Evolutionary conservation across 192 early-diverging fungal species (phyloP).

Genomic region (Coemansia sp.): DNA sequence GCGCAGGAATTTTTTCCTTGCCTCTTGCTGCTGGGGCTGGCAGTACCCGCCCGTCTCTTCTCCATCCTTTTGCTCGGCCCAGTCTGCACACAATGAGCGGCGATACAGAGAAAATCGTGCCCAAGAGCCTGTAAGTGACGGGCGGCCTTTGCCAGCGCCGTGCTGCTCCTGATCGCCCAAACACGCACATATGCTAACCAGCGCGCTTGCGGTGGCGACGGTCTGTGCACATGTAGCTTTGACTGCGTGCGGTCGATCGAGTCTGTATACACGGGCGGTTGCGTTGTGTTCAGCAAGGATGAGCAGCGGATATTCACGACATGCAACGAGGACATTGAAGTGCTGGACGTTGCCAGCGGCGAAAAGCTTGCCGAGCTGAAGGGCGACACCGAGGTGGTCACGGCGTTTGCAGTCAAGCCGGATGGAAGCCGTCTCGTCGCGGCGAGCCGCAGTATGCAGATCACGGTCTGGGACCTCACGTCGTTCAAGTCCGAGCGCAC

Average conservation of each 20-base stretch:
- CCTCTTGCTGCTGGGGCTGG: too few relatives aligned
- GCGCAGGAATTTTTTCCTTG: too few relatives aligned
- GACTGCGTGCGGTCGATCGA: conserved; percentile 72
- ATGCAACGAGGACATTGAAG: conserved; percentile 74
- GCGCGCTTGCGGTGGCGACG: not conserved
- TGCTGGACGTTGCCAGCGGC: conserved; percentile 66
- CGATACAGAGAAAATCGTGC: conserved; percentile 9
- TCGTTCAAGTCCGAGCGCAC: conserved; percentile 56
- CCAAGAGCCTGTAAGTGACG: conserved; percentile 44
- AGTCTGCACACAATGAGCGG: conserved; percentile 12
- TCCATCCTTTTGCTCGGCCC: too few relatives aligned
- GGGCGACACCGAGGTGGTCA: conserved; percentile 82
- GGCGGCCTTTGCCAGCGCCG: not conserved
- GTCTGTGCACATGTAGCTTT: conserved; percentile 52
- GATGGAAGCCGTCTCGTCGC: conserved; percentile 71
- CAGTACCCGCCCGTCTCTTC: too few relatives aligned
- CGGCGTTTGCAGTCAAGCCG: conserved; percentile 77
- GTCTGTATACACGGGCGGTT: conserved; percentile 88
- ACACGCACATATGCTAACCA: not conserved
- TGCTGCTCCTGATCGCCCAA: not conserved
- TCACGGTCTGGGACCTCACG: conserved; percentile 76
- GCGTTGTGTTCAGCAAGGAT: conserved; percentile 62
- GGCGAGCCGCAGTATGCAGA: conserved; percentile 72
- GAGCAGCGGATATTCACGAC: conserved; percentile 69
- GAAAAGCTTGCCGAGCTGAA: conserved; percentile 57